phyloP scores from a whole-genome alignment of 2,329 filamentous ascomycete genomes.

The Pyrenophora tritici-repentis region DNA sequence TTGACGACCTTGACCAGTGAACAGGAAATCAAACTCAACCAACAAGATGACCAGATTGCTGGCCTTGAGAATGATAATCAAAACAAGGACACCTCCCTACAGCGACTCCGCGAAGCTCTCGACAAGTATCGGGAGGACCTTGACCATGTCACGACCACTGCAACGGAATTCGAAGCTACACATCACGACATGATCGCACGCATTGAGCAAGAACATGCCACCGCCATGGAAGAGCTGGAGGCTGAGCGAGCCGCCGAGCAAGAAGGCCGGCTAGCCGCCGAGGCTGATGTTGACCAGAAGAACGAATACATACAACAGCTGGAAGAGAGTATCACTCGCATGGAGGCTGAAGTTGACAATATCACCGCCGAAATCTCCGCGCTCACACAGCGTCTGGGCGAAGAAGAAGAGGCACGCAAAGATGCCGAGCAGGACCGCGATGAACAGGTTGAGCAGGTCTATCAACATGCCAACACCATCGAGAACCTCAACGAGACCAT shows the following conservation, averaged over 20 bases:
- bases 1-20: conserved; percentile 37
- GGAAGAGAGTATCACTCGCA: conserved; percentile 44
- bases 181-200: conserved; percentile 43
- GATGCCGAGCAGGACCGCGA: conserved; percentile 47
- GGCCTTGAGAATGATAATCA: conserved; percentile 35
- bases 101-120: conserved; percentile 47
- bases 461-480: conserved; percentile 44
- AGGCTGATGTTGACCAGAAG: conserved; percentile 48
- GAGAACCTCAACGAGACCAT: conserved; percentile 42
- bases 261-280: conserved; percentile 46
- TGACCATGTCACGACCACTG: conserved; percentile 43
- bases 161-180: conserved; percentile 48
- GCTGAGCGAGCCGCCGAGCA: conserved; percentile 44
- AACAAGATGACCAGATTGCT: conserved; percentile 36
- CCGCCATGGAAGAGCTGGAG: conserved; percentile 45
- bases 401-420: conserved; percentile 40
- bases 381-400: conserved; percentile 42
- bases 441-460: conserved; percentile 41
- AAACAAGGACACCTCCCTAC: conserved; percentile 44
- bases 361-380: conserved; percentile 38
- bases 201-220: conserved; percentile 48
- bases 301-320: conserved; percentile 47
- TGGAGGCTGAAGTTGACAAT: conserved; percentile 45
- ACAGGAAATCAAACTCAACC: conserved; percentile 42
- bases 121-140: conserved; percentile 49